These are phyloP conservation scores for Rhodotorula sp. DNA, from an alignment of 1,284 basidiomycete species.

Conservation along the genomic window DNA sequence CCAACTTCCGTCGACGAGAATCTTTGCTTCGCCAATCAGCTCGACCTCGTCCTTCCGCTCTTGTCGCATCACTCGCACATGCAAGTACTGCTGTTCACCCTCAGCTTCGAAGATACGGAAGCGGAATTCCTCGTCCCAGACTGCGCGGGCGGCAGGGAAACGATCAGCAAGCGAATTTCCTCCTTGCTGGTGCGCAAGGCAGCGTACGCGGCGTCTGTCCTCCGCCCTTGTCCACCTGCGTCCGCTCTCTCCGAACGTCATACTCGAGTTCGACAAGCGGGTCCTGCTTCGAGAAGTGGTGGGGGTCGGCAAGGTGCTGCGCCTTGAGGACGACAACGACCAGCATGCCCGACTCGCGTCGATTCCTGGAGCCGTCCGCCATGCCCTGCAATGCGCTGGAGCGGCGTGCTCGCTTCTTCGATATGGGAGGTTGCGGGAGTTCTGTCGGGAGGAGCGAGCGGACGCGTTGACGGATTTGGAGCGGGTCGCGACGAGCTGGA, in stretches of 20 bases:
- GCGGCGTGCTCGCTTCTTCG: background rate
- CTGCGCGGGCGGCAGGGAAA: background rate
- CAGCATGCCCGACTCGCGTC: conserved; percentile 18
- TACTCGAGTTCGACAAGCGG: conserved; percentile 3
- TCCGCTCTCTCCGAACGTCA: background rate
- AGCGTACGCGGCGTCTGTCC: conserved; percentile 21
- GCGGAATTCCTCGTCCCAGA: conserved; percentile 36
- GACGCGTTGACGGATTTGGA: background rate
- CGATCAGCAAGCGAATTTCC: background rate
- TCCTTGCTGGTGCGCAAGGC: too few relatives aligned
- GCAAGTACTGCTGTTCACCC: conserved; percentile 13
- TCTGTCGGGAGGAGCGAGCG: background rate
- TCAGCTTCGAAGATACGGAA: conserved; percentile 12
- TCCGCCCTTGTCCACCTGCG: conserved; percentile 4
- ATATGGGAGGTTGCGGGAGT: background rate
- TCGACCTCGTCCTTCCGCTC: conserved; percentile 11
- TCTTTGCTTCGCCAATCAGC: conserved; percentile 17
- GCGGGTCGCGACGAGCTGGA: background rate
- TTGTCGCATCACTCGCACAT: conserved; percentile 3
- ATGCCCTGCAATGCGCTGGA: too few relatives aligned
- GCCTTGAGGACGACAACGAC: conserved; percentile 27
- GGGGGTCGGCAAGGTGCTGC: conserved; percentile 12
- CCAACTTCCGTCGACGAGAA: conserved; percentile 13
- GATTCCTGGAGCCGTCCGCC: background rate
- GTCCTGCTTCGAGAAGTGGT: conserved; percentile 17